Evolutionary conservation across 2,329 filamentous ascomycete species (phyloP), one percentile per base, ranked within the genome.

Genomic region (Fusarium solani-melongenae): DNA sequence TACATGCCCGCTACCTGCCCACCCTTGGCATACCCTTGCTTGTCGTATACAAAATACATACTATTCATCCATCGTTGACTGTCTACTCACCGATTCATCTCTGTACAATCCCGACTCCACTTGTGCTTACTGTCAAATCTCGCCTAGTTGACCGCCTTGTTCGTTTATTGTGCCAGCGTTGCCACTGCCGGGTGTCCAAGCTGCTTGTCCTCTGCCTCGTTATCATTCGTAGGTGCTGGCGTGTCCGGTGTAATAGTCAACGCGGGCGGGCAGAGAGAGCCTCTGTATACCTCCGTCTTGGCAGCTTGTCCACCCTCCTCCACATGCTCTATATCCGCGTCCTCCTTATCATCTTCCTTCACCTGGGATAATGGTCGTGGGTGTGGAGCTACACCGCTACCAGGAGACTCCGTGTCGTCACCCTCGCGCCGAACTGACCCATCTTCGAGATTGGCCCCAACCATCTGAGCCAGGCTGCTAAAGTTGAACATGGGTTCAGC

Each of bases 401-500:
- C 62, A 7, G 71, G 67, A 12, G 76, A 70, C 15, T 80, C 77
- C 2, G 74, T 80, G 0, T 76, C 73, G 41, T 82, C 77, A 51
- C 46, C 46, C 17, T 81, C 72, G 62, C 71, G 51, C 64, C 78
- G 79, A 1, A 82, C 81, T 0, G 85, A 69, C 9, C 74, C 86
- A 41, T 86, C 81, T 49, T 90, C 88, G 36, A 90, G 83, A 55
- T 89, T 86, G 9, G 90, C 90, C 0, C 92, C 93, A 33, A 98
- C 93, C 81, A 97, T 94, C 70, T 94, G 93, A 2, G 94, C 93
- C 24, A 98, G 84, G 75, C 94, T 98, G 64, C 91, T 88, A 80
- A 98, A 98, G 81, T 98, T 98, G 83, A 97, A 96, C 89, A 98
- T 91, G 4, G 94, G 90, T 79, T 98, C 95, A 63, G 85, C 73